These are phyloP conservation scores for Climacium dendroides DNA, from an alignment of 225 moss, liverwort and hornwort species.

Conservation along the genomic window DNA sequence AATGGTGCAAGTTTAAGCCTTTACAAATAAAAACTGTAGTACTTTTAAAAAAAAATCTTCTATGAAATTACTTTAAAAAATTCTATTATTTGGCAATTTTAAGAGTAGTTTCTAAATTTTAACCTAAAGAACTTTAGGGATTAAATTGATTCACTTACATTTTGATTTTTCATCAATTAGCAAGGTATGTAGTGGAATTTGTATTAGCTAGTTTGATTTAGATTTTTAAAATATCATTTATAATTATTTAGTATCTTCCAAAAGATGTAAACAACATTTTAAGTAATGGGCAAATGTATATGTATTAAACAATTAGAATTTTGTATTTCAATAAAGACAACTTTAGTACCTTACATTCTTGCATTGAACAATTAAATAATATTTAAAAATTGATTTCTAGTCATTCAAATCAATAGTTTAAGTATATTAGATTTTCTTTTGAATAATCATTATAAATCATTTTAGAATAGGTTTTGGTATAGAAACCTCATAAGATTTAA, in stretches of 20 bases:
- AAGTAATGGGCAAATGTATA: background rate
- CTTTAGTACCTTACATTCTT: background rate
- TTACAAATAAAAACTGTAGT: too few species aligned
- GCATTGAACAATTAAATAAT: background rate
- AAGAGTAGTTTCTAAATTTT: background rate
- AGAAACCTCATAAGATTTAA: background rate
- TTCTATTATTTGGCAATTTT: accelerated
- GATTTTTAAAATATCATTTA: accelerated
- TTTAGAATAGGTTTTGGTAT: background rate
- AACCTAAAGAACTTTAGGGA: accelerated
- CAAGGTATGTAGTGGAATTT: background rate
- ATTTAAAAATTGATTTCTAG: background rate
- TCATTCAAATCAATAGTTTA: background rate
- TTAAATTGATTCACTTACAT: background rate
- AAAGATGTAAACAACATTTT: background rate
- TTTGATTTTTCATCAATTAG: background rate
- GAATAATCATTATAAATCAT: background rate
- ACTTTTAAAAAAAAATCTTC: too few species aligned
- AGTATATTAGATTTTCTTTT: background rate
- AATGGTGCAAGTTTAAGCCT: background rate
- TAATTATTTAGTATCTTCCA: background rate
- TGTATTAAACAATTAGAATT: background rate
- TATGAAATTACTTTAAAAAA: too few species aligned
- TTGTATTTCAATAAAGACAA: background rate
- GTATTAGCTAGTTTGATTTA: background rate